Conservation (phyloP, 345 rosid genomes). For the Durio zibethinus region DNA sequence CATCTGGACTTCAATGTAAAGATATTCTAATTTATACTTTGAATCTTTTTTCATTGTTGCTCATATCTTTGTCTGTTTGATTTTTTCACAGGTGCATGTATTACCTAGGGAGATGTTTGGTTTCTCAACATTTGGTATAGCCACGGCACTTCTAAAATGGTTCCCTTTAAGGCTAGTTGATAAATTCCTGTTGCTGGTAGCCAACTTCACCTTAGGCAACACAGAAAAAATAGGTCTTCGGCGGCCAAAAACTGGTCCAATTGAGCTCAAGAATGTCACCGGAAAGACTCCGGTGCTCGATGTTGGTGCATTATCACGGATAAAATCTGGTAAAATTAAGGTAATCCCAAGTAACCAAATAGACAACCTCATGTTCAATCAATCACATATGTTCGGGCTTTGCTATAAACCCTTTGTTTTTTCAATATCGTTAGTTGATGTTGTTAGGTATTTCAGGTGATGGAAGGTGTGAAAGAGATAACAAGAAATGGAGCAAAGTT, state of each 20-base stretch:
- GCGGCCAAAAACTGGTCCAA: slow-evolving; percentile 89
- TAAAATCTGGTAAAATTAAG: slow-evolving; percentile 71
- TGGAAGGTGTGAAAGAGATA: slow-evolving; percentile 68
- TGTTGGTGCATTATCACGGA: slow-evolving; percentile 69
- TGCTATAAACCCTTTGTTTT: background rate
- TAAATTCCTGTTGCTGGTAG: slow-evolving; percentile 44
- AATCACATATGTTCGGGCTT: background rate
- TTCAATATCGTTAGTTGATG: slow-evolving; percentile 1
- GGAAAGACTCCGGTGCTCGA: slow-evolving; percentile 98
- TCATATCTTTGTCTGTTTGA: background rate
- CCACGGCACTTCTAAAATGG: slow-evolving; percentile 79
- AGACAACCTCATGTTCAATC: background rate
- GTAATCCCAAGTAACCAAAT: slow-evolving; percentile 27
- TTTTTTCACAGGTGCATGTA: slow-evolving; percentile 70
- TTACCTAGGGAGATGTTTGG: slow-evolving; percentile 87
- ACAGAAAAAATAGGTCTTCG: slow-evolving; percentile 73
- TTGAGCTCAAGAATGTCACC: slow-evolving; percentile 71
- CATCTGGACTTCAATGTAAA: background rate
- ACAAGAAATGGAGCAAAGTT: slow-evolving; percentile 65
- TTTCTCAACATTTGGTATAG: slow-evolving; percentile 75
- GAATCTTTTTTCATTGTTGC: background rate
- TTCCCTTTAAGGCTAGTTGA: slow-evolving; percentile 72
- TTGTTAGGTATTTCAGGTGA: slow-evolving; percentile 42
- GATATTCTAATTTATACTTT: background rate
- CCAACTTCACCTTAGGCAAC: slow-evolving; percentile 53